Evolutionary conservation across 202 grass and related monocot genomes (phyloP), one percentile per base, ranked within the genome.

Genomic region (Carex sylvatica): DNA sequence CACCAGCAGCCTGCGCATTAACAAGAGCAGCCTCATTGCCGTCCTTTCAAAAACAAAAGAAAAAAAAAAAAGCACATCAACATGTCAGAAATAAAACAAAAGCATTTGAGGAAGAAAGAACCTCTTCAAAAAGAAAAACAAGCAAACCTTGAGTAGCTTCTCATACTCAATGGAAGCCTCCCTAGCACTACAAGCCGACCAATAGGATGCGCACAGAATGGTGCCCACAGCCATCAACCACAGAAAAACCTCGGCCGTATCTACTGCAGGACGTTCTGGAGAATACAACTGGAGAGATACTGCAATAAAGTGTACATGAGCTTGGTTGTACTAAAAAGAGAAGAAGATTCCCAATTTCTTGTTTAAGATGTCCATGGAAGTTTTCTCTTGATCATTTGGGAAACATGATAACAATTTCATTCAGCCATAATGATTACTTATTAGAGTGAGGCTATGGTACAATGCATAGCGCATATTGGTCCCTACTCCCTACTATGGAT

Each of bases 141-240:
- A 86, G 70, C 68, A n/a, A 71, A 99, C 96, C 96, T 93, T 99
- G 69, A 96, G 36, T 83, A 99, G 86, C 83, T 96, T 99, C 80
- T 99, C 96, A 85, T 99, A 75, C 83, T 99, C 96, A 89, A 80
- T 89, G 73, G 84, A 80, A 63, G 91, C 89, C 86, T 99, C 96
- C 80, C 92, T 84, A 79, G 91, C 87, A 82, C 93, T 99, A 87
- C 91, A 99, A 61, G 96, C 96, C 52, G 96, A 95, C 96, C 96
- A 99, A 84, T 99, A 99, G 78, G 96, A 89, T 86, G 93, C 96
- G 74, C 96, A 95, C 67, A 99, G 84, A 83, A 99, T 91, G 26
- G 96, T 99, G 86, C 96, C 96, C 82, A 99, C 89, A 85, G 96
- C 96, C 96, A 99, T 96, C 72, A 99, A 88, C 96, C 96, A 99